A percentile compares a stretch with the other conserved stretches of the same genome.
phyloP scores from a whole-genome alignment of 345 rosid genomes.

The Murraya koenigii region DNA sequence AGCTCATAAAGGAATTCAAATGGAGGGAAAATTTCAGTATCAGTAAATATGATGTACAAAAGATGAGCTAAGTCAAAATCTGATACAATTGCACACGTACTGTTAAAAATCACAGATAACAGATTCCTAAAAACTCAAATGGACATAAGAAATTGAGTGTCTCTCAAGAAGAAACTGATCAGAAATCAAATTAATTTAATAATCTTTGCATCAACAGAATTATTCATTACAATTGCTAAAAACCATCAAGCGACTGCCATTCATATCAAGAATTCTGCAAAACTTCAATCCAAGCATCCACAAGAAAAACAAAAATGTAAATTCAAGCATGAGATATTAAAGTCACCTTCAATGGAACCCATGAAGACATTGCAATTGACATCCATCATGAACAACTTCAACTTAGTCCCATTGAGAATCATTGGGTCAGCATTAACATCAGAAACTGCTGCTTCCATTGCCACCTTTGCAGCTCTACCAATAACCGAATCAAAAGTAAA shows the following conservation, averaged over 20 bases:
- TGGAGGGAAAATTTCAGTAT: background rate
- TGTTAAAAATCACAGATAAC: background rate
- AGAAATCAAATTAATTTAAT: background rate
- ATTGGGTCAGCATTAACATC: conserved; percentile 55
- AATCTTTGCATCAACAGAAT: background rate
- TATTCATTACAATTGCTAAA: background rate
- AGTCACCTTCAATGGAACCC: conserved; percentile 65
- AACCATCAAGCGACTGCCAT: background rate
- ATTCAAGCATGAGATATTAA: background rate
- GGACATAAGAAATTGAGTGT: background rate
- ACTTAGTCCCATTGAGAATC: conserved; percentile 53
- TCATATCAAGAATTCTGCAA: background rate
- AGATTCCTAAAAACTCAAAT: background rate
- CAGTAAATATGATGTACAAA: background rate
- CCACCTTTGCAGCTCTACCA: conserved; percentile 74
- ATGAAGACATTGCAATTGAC: conserved; percentile 61
- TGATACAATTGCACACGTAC: background rate
- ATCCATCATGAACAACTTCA: conserved; percentile 45
- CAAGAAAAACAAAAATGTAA: background rate
- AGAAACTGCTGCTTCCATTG: conserved; percentile 59
- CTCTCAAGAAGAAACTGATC: background rate
- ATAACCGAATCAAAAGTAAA: conserved; percentile 69
- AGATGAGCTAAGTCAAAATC: background rate
- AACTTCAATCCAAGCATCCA: background rate
- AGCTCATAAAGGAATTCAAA: background rate